Evolutionary conservation across 495 filamentous ascomycete species (phyloP).

Genomic region (Pyrenopolyporus hunteri): DNA sequence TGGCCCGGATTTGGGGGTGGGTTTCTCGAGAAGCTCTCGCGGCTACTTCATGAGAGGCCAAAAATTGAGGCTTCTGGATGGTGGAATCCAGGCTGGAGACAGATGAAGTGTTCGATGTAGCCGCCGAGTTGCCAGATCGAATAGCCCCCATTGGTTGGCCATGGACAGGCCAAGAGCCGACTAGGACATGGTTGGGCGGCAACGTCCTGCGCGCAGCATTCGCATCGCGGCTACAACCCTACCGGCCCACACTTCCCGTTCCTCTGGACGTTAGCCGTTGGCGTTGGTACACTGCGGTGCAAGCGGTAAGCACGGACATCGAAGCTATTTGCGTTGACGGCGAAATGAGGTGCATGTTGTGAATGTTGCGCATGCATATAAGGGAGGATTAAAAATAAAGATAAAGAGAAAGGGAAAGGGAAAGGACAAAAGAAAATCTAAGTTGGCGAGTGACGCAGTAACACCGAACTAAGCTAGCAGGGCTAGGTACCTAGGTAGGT

Average conservation of each 20-base stretch:
- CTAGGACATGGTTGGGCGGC: constrained; percentile 36
- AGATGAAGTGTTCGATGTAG: constrained; percentile 41
- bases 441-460: neutral
- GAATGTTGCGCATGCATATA: neutral
- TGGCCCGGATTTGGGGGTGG: constrained; percentile 3
- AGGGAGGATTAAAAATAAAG: neutral
- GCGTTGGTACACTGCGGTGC: constrained; percentile 1
- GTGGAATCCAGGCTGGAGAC: constrained; percentile 34
- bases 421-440: neutral
- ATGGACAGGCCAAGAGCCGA: constrained; percentile 5
- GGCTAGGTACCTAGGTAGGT: neutral
- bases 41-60: constrained; percentile 34
- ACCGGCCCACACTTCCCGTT: constrained; percentile 27
- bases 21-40: constrained; percentile 32
- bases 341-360: constrained; percentile 3
- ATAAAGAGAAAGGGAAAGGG: neutral
- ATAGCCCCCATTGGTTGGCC: constrained; percentile 24
- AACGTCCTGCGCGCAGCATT: no score
- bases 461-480: no score
- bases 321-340: constrained; percentile 10
- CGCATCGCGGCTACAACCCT: constrained; percentile 41
- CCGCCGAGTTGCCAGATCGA: constrained; percentile 31
- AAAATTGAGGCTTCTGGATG: constrained; percentile 34
- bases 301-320: constrained; percentile 16
- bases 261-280: constrained; percentile 13